Conservation (phyloP, 2,329 filamentous ascomycete genomes). For the Curvularia eragrostidis region DNA sequence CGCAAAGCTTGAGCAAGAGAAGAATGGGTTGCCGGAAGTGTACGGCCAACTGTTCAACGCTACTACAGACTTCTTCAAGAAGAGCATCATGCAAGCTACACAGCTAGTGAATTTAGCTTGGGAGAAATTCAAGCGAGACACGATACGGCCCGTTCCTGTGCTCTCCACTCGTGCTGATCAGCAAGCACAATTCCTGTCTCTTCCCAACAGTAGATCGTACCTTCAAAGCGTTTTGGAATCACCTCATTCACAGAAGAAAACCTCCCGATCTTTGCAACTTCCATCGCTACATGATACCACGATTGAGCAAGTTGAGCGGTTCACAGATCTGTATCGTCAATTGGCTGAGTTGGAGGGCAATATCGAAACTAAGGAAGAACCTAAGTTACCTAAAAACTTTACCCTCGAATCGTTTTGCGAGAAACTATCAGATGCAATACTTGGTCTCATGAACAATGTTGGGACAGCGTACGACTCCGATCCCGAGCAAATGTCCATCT, state of each 20-base stretch:
- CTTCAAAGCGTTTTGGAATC: slow-evolving; percentile 21
- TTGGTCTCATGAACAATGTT: slow-evolving; percentile 46
- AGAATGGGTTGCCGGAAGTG: slow-evolving; percentile 1
- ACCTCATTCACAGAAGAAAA: slow-evolving; percentile 9
- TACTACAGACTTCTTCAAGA: slow-evolving; percentile 11
- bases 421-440: slow-evolving; percentile 44
- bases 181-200: slow-evolving; percentile 25
- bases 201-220: slow-evolving; percentile 28
- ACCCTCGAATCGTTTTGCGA: slow-evolving; percentile 43
- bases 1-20: slow-evolving; percentile 61
- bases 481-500: slow-evolving; percentile 58
- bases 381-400: slow-evolving; percentile 8
- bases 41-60: slow-evolving; percentile 14
- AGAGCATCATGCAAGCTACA: slow-evolving; percentile 40
- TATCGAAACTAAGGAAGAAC: slow-evolving; percentile 22
- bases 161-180: slow-evolving; percentile 51
- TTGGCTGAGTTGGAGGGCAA: slow-evolving; percentile 27
- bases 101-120: slow-evolving; percentile 38
- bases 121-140: slow-evolving; percentile 27
- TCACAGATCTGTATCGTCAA: slow-evolving; percentile 31
- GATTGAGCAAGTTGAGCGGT: slow-evolving; percentile 22
- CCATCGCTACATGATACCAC: slow-evolving; percentile 13
- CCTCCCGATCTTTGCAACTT: slow-evolving; percentile 10
- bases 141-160: slow-evolving; percentile 49
- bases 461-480: slow-evolving; percentile 51